Conservation (phyloP, 2,329 filamentous ascomycete genomes). For the Alternaria gansuensis region DNA sequence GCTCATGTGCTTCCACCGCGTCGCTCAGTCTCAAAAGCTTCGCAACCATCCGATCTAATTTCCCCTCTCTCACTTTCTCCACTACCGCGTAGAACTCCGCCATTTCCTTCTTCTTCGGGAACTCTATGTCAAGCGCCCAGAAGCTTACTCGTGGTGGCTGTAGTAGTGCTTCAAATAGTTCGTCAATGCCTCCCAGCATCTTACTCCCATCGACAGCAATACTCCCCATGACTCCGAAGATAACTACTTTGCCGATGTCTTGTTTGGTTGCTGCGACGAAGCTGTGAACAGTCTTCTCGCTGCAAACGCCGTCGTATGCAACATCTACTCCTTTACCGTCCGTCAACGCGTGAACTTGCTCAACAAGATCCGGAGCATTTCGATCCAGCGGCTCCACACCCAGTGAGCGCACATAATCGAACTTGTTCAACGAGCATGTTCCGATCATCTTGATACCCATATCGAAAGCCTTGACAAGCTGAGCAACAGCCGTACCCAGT, state of each 20-base stretch:
- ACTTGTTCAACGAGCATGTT: conserved; percentile 19
- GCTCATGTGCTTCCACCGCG: conserved; percentile 16
- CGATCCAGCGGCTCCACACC: conserved; percentile 22
- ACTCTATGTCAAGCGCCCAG: conserved; percentile 13
- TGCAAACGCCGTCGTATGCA: conserved; percentile 20
- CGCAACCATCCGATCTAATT: conserved; percentile 15
- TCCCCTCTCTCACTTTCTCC: conserved; percentile 17
- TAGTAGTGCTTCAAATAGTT: conserved; percentile 8
- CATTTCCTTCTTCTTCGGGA: conserved; percentile 13
- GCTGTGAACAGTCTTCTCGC: conserved; percentile 16
- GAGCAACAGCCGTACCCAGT: conserved; percentile 21
- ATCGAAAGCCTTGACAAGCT: conserved; percentile 18
- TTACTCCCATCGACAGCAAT: conserved; percentile 19
- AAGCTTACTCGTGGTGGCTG: conserved; percentile 15
- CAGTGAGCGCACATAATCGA: conserved; percentile 22
- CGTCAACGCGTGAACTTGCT: conserved; percentile 17
- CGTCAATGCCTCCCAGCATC: conserved; percentile 4
- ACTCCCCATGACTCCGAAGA: conserved; percentile 19
- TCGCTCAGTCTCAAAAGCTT: conserved; percentile 18
- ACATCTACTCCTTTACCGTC: conserved; percentile 21
- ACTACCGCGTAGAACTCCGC: conserved; percentile 16
- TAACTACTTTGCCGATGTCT: conserved; percentile 16
- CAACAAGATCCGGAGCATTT: conserved; percentile 15
- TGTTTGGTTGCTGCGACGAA: conserved; percentile 15
- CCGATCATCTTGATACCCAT: conserved; percentile 21